Evolutionary conservation across 176 grass and related monocot species (phyloP).

Genomic region (Echinochloa phyllopogon): DNA sequence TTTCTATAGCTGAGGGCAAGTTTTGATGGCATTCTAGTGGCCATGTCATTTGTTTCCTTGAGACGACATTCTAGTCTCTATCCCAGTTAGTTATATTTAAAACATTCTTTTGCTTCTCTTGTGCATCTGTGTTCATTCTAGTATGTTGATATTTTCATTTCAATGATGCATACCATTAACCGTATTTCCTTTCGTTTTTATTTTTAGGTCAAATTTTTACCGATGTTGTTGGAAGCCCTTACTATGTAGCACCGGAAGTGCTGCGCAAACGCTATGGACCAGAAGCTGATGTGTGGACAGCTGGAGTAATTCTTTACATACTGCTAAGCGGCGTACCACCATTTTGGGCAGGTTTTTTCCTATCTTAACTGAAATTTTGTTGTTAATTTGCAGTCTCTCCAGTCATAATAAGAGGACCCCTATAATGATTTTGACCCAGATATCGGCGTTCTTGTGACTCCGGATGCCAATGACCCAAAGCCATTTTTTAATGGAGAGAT

Average conservation of each 20-base stretch:
- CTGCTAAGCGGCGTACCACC: constrained; percentile 82
- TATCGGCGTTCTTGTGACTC: background rate
- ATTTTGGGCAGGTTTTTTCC: constrained; percentile 68
- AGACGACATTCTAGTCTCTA: background rate
- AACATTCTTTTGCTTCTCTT: background rate
- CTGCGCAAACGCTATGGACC: constrained; percentile 73
- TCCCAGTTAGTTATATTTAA: background rate
- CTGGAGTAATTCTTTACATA: constrained; percentile 91
- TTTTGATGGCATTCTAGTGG: background rate
- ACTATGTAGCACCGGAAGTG: constrained; percentile 93
- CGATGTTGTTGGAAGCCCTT: constrained; percentile 90
- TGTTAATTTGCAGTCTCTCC: background rate
- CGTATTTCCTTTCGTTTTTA: background rate
- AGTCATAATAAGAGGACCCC: background rate
- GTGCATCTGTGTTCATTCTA: background rate
- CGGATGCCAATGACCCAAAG: background rate
- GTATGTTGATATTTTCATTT: background rate
- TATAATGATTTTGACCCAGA: background rate
- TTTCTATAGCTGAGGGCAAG: background rate
- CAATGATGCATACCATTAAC: background rate
- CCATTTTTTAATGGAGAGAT: background rate
- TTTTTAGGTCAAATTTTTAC: constrained; percentile 80
- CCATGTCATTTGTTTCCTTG: background rate
- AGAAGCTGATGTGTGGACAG: constrained; percentile 95
- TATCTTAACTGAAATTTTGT: background rate